These are phyloP conservation scores for Fusarium succisae DNA, from an alignment of 2,329 filamentous ascomycete genomes.

Conservation along the genomic window DNA sequence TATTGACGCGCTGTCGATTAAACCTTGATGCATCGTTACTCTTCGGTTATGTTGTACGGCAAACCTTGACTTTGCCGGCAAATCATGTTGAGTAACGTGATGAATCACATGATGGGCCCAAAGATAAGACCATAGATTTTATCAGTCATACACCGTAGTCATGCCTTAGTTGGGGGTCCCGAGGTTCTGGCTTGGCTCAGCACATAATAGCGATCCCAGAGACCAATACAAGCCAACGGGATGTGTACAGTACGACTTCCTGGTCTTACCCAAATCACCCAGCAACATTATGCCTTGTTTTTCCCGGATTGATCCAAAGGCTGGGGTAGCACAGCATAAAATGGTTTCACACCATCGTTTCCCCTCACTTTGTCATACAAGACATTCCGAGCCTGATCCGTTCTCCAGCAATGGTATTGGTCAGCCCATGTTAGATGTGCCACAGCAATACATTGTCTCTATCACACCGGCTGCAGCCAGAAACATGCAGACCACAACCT, in stretches of 20 bases:
- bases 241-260: not conserved
- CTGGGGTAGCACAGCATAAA: not conserved
- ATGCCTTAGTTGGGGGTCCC: not conserved
- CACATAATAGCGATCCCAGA: not conserved
- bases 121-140: not conserved
- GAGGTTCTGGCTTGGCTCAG: not conserved
- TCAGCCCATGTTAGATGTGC: not conserved
- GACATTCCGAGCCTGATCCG: not conserved
- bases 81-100: not conserved
- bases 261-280: not conserved
- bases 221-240: not conserved
- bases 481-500: not conserved
- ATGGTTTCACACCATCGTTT: not conserved
- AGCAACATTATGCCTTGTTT: not conserved
- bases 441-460: not conserved
- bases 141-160: not conserved
- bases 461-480: not conserved
- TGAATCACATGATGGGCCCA: not conserved
- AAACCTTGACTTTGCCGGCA: not conserved
- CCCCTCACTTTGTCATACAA: not conserved
- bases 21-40: not conserved
- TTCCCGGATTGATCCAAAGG: not conserved
- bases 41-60: rapidly evolving
- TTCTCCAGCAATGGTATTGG: not conserved
- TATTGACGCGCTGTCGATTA: too few species aligned